Conservation (phyloP, 805 yeast species). For the Blastobotrys peoriensis region DNA sequence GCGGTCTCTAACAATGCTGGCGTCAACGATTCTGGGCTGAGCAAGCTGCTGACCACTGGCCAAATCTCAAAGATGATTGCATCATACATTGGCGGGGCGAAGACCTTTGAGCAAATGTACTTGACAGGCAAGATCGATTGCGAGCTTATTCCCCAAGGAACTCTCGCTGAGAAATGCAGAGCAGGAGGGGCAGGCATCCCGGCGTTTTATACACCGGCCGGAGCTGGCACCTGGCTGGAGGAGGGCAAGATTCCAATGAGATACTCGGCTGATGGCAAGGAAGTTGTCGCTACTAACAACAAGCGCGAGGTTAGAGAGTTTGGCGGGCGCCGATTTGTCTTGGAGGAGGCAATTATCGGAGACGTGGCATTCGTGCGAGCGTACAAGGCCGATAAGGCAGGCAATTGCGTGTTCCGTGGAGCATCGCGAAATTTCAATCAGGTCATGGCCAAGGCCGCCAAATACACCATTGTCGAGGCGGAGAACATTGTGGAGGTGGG, state of each 20-base stretch:
- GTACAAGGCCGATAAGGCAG: slow-evolving; percentile 37
- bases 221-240: slow-evolving; percentile 43
- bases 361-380: slow-evolving; percentile 41
- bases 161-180: slow-evolving; percentile 38
- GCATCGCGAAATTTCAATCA: slow-evolving; percentile 40
- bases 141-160: slow-evolving; percentile 42
- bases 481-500: slow-evolving; percentile 42
- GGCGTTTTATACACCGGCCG: slow-evolving; percentile 40
- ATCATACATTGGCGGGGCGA: slow-evolving; percentile 38
- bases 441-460: slow-evolving; percentile 39
- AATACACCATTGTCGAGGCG: slow-evolving; percentile 41
- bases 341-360: slow-evolving; percentile 37
- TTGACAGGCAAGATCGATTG: slow-evolving; percentile 36
- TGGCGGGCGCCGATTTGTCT: slow-evolving; percentile 34
- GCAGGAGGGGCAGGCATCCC: slow-evolving; percentile 45
- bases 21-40: slow-evolving; percentile 36
- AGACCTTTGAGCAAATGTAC: slow-evolving; percentile 36
- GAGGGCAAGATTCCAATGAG: slow-evolving; percentile 39
- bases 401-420: slow-evolving; percentile 41
- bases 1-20: slow-evolving; percentile 44
- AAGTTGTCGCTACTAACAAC: slow-evolving; percentile 31
- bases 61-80: slow-evolving; percentile 39
- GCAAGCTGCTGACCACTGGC: slow-evolving; percentile 35
- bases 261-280: slow-evolving; percentile 30
- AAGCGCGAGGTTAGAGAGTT: slow-evolving; percentile 37